Base-by-base conservation (phyloP, 2,329 filamentous ascomycete genomes). In the Tothia fuscella region DNA sequence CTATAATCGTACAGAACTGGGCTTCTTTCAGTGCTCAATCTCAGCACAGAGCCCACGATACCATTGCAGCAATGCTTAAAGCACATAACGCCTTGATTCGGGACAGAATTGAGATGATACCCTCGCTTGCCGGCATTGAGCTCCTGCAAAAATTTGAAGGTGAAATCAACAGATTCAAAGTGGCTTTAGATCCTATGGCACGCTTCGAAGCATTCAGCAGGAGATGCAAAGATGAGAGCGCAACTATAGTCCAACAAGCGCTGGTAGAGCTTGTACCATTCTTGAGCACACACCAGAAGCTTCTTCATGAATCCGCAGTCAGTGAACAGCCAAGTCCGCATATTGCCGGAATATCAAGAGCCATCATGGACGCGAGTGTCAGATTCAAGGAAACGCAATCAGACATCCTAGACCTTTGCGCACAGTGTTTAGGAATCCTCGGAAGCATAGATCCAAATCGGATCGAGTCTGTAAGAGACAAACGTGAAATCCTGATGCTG, bases 371-470 rank as follows among this genome's bases (percentile, higher is more conserved):
- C 61, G 88, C 84, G 39, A 82, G 80, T 38, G 76, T 87, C 42
- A 86, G 81, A 48, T 91, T 91, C 59, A 83, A 80, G 48, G 73
- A 76, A 38, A 68, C 71, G 10, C 73, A 82, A 31, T 58, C 68
- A 6, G 74, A 77, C 10, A 82, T 96, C 42, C 71, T 79, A 38
- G 68, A 75, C 14, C 67, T 93, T 3, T 86, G 84, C 47, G 82
- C 86, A 12, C 77, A 82, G 53, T 91, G 85, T 49, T 70, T 98
- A 29, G 93, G 93, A 0, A 70, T 93, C 16, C 78, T 98, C 41
- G 91, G 93, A 5, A 94, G 88, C 49, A 65, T 98, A 17, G 93
- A 98, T 58, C 81, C 89, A 1, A 94, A 93, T 53, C 78, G 84
- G 45, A 76, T 95, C 2, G 91, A 98, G 53, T 76, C 77, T 1